Evolutionary conservation across 257 asterid species (phyloP).

Genomic region (Solanum tacnaense): DNA sequence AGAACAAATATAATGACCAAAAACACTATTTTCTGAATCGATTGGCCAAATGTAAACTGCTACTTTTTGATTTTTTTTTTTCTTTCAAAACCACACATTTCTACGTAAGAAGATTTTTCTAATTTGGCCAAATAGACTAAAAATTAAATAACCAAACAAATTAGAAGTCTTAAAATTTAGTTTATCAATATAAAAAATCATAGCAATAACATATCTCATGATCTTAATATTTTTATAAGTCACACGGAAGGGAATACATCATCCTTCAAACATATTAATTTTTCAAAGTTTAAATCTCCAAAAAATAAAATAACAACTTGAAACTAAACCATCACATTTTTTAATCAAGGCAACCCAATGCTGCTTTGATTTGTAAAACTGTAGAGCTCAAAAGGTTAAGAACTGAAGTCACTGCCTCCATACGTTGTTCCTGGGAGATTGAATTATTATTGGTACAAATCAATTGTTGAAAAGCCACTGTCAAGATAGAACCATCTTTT

Average conservation of each 20-base stretch:
- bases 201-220: not conserved
- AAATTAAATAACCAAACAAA: not conserved
- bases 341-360: not conserved
- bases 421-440: slow-evolving; percentile 21
- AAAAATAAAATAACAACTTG: no score
- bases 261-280: not conserved
- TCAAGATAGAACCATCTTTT: slow-evolving; percentile 39
- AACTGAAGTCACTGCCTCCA: slow-evolving; percentile 36
- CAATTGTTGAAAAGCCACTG: slow-evolving; percentile 39
- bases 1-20: not conserved
- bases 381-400: slow-evolving; percentile 7
- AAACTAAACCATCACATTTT: not conserved
- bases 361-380: not conserved
- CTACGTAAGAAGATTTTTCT: not conserved
- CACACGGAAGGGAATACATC: not conserved
- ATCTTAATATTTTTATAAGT: no score
- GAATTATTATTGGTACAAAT: not conserved
- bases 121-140: not conserved
- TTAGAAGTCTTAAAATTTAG: not conserved
- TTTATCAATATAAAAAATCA: not conserved
- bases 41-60: not conserved
- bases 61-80: no score
- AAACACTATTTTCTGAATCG: not conserved
- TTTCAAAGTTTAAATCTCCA: not conserved
- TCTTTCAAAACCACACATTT: not conserved